Evolutionary conservation across 176 grass and related monocot species (phyloP), one percentile per base, ranked within the genome.

Genomic region (maize (Zea mays)): DNA sequence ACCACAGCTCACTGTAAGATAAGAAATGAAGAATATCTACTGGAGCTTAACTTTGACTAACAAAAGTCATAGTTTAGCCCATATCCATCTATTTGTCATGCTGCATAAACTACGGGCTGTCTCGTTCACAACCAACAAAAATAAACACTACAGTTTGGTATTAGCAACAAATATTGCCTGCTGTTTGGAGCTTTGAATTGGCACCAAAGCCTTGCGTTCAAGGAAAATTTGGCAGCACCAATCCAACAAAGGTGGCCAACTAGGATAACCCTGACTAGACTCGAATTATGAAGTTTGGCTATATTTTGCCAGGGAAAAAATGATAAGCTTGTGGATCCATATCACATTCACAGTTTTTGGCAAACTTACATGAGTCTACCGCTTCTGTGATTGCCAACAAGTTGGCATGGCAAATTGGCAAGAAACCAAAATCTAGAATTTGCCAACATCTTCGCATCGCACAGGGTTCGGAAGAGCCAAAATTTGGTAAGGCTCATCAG

Each of bases 1-100:
- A 78, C 35, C 21, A 61, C 19, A 8, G 37, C 58, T 38, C 59
- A 65, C 37, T 48, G 41, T 16, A 66, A 84, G 35, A 79, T 10
- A 34, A 59, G 6, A 57, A 20, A 55, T 0, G 15, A 20, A 43
- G 20, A 51, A 7, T 54, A 62, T 76, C 15, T 69, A 71, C 56
- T 45, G 3, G 65, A 77, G 48, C 34, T 61, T n/a, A 51, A 33
- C 3, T 80, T 55, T 51, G 51, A 27, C 58, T 13, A 16, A 45
- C 40, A 41, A 76, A 10, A 21, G 15, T 59, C 11, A 69, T 76
- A 50, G 75, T 69, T 68, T 1, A 75, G 34, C 41, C 14, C 11
- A 21, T 47, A 57, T 10, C 40, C 20, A 75, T 59, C 6, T 48
- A 46, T 48, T 68, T 60, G 13, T 21, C 10, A 5, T 57, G 44